Evolutionary conservation across 176 grass and related monocot genomes (phyloP).

Genomic region (Echinochloa phyllopogon): DNA sequence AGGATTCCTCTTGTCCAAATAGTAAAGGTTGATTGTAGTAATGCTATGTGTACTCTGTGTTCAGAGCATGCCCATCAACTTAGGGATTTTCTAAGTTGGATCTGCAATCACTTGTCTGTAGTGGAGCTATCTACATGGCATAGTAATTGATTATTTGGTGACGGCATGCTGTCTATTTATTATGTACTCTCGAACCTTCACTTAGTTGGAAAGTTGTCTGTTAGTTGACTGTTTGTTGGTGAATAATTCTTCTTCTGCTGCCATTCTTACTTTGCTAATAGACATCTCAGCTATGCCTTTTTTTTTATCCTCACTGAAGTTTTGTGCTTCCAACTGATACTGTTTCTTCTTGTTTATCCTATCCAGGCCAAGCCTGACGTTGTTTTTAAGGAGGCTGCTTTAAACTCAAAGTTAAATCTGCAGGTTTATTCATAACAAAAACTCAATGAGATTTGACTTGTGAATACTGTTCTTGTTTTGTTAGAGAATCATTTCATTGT

Average conservation of each 20-base stretch:
- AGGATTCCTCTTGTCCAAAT: not conserved
- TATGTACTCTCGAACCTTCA: slow-evolving; percentile 12
- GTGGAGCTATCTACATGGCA: not conserved
- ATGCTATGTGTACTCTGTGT: not conserved
- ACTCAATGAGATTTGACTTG: not conserved
- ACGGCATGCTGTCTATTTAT: not conserved
- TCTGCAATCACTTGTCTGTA: not conserved
- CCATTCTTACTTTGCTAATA: not conserved
- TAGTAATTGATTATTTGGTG: not conserved
- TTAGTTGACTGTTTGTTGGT: slow-evolving; percentile 16
- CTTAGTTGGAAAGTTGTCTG: not conserved
- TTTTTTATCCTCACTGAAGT: not conserved
- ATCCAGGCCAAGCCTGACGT: slow-evolving; percentile 80
- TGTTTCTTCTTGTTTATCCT: slow-evolving; percentile 15
- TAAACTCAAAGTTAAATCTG: slow-evolving; percentile 68
- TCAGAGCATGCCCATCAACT: slow-evolving; percentile 6
- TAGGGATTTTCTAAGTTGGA: not conserved
- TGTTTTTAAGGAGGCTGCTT: slow-evolving; percentile 64
- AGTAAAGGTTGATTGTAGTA: not conserved
- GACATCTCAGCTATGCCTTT: not conserved
- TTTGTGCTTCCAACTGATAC: slow-evolving; percentile 14
- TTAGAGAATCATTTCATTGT: slow-evolving; percentile 38
- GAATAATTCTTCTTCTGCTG: not conserved
- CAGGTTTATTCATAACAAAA: slow-evolving; percentile 57
- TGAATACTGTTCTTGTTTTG: not conserved